These are phyloP conservation scores for Artemisia tridentata DNA, from an alignment of 129 eudicot genomes.

Conservation along the genomic window DNA sequence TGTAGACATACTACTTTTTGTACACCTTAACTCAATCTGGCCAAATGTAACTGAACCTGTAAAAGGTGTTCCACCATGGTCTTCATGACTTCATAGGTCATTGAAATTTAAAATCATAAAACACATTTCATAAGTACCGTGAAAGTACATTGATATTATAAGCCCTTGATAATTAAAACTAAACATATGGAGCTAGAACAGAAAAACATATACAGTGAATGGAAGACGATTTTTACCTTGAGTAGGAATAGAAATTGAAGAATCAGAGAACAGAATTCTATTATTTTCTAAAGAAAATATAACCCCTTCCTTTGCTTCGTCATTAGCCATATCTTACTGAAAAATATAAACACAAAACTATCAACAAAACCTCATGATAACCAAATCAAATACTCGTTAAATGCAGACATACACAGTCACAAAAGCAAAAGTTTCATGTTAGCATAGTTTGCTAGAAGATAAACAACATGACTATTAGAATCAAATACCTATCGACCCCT, in stretches of 20 bases:
- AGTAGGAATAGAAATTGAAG: slow-evolving; percentile 54
- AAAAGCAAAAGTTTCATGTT: slow-evolving; percentile 1
- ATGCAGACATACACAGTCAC: neutral
- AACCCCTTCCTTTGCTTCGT: slow-evolving; percentile 42
- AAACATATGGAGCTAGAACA: neutral
- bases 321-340: slow-evolving; percentile 42
- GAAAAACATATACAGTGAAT: slow-evolving; percentile 2
- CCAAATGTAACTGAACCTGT: too few species aligned
- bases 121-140: too few species aligned
- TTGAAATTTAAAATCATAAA: too few species aligned
- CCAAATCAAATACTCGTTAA: neutral
- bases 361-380: slow-evolving; percentile 5
- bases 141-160: too few species aligned
- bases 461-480: slow-evolving; percentile 6
- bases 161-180: too few species aligned
- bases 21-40: too few species aligned
- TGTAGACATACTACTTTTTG: too few species aligned
- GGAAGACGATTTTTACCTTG: slow-evolving; percentile 43
- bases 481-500: neutral
- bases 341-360: slow-evolving; percentile 2
- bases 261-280: slow-evolving; percentile 45
- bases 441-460: neutral
- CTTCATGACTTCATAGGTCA: too few species aligned
- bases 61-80: too few species aligned
- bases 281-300: slow-evolving; percentile 45